phyloP scores from a whole-genome alignment of 2,329 filamentous ascomycete genomes.

The Dactylonectria macrodidyma region DNA sequence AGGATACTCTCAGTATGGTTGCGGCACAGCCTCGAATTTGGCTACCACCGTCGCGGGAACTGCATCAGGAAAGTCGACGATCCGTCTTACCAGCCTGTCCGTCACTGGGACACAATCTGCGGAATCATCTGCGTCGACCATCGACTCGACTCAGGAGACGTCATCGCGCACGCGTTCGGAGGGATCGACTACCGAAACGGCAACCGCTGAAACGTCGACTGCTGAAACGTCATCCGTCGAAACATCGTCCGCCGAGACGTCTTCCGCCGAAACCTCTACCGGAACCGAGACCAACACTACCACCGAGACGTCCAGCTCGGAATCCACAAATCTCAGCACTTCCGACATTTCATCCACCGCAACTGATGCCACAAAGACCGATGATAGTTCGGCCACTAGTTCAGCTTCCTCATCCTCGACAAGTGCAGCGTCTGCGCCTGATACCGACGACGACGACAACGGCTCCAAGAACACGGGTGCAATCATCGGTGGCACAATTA shows the following conservation, averaged over 20 bases:
- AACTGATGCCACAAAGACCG: slow-evolving; percentile 38
- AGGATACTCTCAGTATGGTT: slow-evolving; percentile 71
- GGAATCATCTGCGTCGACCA: slow-evolving; percentile 58
- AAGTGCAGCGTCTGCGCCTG: slow-evolving; percentile 48
- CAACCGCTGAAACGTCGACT: slow-evolving; percentile 7
- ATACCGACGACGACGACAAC: slow-evolving; percentile 45
- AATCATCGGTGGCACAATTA: slow-evolving; percentile 69
- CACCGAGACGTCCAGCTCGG: slow-evolving; percentile 11
- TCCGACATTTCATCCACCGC: slow-evolving; percentile 31
- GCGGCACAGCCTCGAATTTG: slow-evolving; percentile 63
- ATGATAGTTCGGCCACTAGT: slow-evolving; percentile 37
- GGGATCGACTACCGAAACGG: slow-evolving; percentile 48
- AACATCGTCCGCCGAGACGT: slow-evolving; percentile 28
- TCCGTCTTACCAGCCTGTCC: slow-evolving; percentile 57
- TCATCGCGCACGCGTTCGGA: neutral
- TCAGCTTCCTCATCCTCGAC: slow-evolving; percentile 39
- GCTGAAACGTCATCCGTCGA: neutral
- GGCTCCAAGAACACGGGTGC: slow-evolving; percentile 59
- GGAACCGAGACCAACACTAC: slow-evolving; percentile 8
- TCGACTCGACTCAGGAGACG: slow-evolving; percentile 51
- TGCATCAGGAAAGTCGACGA: slow-evolving; percentile 57
- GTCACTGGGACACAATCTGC: slow-evolving; percentile 59
- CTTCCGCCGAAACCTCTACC: slow-evolving; percentile 17
- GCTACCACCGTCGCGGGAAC: slow-evolving; percentile 65
- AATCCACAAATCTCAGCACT: slow-evolving; percentile 16